Evolutionary conservation across 1,284 basidiomycete genomes (phyloP).

Genomic region (Taiwanofungus camphoratus): DNA sequence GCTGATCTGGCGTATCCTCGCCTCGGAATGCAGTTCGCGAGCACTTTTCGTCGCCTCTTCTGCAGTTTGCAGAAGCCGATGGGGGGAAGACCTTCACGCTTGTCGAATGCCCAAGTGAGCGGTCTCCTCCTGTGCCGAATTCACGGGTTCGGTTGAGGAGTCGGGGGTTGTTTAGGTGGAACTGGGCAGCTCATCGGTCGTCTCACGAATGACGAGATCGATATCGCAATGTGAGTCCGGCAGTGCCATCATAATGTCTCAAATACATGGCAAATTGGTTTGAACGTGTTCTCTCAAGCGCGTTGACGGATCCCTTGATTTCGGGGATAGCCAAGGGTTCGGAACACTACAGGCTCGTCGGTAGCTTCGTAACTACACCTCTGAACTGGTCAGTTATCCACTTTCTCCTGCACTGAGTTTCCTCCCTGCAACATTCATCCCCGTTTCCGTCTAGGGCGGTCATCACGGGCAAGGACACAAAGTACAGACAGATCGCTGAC

Average conservation of each 20-base stretch:
- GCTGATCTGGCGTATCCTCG: neutral
- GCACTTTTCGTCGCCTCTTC: conserved; percentile 86
- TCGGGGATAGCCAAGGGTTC: conserved; percentile 90
- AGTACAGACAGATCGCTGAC: conserved; percentile 71
- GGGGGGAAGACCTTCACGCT: conserved; percentile 69
- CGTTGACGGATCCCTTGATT: conserved; percentile 90
- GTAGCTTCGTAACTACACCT: conserved; percentile 87
- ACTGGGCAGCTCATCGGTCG: conserved; percentile 88
- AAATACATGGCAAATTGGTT: too few species aligned
- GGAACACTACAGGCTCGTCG: conserved; percentile 84
- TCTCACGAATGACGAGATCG: conserved; percentile 80
- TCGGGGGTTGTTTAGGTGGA: conserved; percentile 55
- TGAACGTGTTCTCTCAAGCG: conserved; percentile 47
- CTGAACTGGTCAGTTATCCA: conserved; percentile 67
- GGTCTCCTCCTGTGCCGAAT: neutral
- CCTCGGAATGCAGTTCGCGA: conserved; percentile 76
- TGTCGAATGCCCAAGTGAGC: conserved; percentile 83
- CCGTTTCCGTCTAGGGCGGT: conserved; percentile 64
- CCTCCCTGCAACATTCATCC: neutral
- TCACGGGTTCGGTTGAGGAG: neutral
- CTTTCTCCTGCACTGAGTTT: neutral
- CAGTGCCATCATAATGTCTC: too few species aligned
- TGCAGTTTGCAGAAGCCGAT: conserved; percentile 70
- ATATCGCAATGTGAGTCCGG: conserved; percentile 72
- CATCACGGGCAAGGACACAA: conserved; percentile 76